A percentile compares a stretch with the other conserved stretches of the same genome.
Evolutionary conservation across 441 rosid species (phyloP).

Genomic region (Arabidopsis hybrid): DNA sequence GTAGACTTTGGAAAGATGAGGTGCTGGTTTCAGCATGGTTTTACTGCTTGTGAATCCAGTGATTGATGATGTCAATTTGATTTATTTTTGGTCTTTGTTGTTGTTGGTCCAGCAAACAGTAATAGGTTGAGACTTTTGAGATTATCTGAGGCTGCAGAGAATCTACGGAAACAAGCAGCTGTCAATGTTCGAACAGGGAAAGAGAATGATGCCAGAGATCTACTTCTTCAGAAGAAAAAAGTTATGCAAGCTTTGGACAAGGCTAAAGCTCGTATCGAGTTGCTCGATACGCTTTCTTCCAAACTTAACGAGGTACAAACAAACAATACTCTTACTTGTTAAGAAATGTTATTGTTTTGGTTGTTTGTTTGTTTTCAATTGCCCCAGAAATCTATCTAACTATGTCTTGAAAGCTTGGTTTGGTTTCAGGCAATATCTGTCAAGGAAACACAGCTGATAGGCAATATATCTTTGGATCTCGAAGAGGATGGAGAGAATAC

Average conservation of each 20-base stretch:
- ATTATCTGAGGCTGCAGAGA: slow-evolving; percentile 83
- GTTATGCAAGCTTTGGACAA: slow-evolving; percentile 80
- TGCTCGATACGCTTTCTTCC: slow-evolving; percentile 68
- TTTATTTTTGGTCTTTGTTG: neutral
- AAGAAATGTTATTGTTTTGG: neutral
- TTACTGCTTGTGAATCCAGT: no score
- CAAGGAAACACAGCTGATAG: slow-evolving; percentile 79
- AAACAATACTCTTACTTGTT: neutral
- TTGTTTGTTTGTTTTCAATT: neutral
- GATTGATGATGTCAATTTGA: neutral
- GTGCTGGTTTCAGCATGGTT: no score
- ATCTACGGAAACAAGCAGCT: slow-evolving; percentile 76
- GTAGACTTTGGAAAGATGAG: no score
- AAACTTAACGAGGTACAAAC: slow-evolving; percentile 75
- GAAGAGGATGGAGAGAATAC: slow-evolving; percentile 50
- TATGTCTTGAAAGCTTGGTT: slow-evolving; percentile 39
- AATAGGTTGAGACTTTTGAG: slow-evolving; percentile 82
- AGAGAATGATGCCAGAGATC: slow-evolving; percentile 78
- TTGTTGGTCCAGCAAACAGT: slow-evolving; percentile 62
- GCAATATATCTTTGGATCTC: slow-evolving; percentile 66
- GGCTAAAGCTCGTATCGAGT: slow-evolving; percentile 72
- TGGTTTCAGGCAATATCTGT: slow-evolving; percentile 78
- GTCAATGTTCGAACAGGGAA: slow-evolving; percentile 64
- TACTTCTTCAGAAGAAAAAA: slow-evolving; percentile 84
- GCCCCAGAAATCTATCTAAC: neutral